phyloP scores from a whole-genome alignment of 2,329 filamentous ascomycete genomes.

The Trichoderma hamatum region DNA sequence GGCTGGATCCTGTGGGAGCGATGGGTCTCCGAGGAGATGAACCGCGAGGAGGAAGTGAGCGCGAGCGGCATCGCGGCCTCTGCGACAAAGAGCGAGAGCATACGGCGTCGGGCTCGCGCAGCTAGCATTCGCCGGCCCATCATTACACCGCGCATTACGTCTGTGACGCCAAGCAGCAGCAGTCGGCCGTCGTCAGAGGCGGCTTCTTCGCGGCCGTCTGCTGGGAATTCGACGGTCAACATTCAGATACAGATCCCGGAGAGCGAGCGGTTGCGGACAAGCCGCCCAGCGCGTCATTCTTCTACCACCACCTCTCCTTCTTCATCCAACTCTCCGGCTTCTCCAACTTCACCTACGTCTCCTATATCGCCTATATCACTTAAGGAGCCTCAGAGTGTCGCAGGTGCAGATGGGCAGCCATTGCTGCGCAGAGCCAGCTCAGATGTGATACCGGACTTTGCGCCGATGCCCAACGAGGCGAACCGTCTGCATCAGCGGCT shows the following conservation, averaged over 20 bases:
- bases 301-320: constrained; percentile 42
- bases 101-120: constrained; percentile 41
- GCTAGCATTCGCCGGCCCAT: constrained; percentile 44
- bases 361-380: background rate
- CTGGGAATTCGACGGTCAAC: constrained; percentile 53
- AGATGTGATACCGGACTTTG: constrained; percentile 38
- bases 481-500: constrained; percentile 58
- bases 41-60: constrained; percentile 47
- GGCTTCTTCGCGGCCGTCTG: constrained; percentile 38
- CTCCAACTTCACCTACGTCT: background rate
- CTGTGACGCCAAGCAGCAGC: constrained; percentile 31
- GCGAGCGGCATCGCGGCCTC: constrained; percentile 40
- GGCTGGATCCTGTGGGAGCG: constrained; percentile 92
- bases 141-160: constrained; percentile 36
- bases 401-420: constrained; percentile 18
- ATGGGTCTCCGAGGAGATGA: constrained; percentile 77
- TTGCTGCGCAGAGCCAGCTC: constrained; percentile 37
- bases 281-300: constrained; percentile 44
- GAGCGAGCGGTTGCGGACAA: constrained; percentile 23
- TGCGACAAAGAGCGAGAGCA: constrained; percentile 40
- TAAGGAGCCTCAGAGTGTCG: background rate
- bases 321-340: constrained; percentile 30
- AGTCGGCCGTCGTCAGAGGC: constrained; percentile 31
- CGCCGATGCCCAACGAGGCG: constrained; percentile 40
- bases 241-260: constrained; percentile 34